Conservation (phyloP, 1,284 basidiomycete species). For the Cryptococcus floricola region DNA sequence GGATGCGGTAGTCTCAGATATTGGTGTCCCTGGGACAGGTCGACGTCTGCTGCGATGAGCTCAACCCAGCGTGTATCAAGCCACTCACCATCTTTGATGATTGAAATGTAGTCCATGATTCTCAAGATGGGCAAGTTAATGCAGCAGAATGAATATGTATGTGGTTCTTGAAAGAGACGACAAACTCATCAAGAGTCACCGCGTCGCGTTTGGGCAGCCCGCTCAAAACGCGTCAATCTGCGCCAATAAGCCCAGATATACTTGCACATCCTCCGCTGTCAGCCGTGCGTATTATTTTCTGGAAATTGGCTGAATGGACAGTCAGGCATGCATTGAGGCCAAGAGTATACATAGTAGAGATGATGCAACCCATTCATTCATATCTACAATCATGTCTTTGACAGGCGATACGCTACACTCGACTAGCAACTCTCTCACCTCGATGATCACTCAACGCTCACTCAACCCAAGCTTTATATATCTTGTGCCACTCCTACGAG, state of each 20-base stretch:
- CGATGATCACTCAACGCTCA: neutral
- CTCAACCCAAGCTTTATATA: neutral
- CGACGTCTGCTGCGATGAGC: conserved; percentile 24
- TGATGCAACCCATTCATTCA: neutral
- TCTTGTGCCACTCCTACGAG: conserved; percentile 1
- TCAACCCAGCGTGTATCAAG: neutral
- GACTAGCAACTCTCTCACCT: neutral
- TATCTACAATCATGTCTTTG: neutral
- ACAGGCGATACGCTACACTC: neutral
- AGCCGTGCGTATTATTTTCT: too few species aligned
- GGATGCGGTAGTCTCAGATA: conserved; percentile 45
- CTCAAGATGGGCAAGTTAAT: neutral
- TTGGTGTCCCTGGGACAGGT: conserved; percentile 20
- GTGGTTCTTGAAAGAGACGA: neutral
- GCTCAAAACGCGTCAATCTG: neutral
- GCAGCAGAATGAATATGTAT: neutral
- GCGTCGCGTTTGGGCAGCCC: neutral
- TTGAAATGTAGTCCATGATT: conserved; percentile 20
- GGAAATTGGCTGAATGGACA: too few species aligned
- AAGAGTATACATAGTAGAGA: neutral
- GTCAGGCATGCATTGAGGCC: too few species aligned
- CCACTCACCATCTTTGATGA: conserved; percentile 16
- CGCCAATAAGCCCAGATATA: neutral
- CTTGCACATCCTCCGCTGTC: neutral
- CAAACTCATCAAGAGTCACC: neutral